phyloP scores from a whole-genome alignment of 768 basidiomycete species.

The Phlebiopsis flavidoalba region DNA sequence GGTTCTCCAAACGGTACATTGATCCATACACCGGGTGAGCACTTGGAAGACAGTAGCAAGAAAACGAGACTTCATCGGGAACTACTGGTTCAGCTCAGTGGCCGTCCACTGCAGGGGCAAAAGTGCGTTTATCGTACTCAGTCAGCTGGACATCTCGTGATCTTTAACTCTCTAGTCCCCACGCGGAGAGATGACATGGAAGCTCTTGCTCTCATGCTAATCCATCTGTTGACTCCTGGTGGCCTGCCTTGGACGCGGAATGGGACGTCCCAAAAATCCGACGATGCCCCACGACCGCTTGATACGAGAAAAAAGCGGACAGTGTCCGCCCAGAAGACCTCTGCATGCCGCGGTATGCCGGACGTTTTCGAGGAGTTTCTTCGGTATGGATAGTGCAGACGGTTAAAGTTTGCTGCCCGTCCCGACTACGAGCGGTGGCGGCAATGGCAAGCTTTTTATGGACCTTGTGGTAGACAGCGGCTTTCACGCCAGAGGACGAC shows the following conservation, averaged over 20 bases:
- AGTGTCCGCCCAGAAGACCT: constrained; percentile 60
- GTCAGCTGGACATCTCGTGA: not conserved
- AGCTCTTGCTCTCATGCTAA: constrained; percentile 72
- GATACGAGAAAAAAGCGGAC: constrained; percentile 58
- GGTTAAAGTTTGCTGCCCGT: constrained; percentile 59
- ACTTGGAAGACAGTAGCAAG: constrained; percentile 63
- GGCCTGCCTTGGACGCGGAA: constrained; percentile 77
- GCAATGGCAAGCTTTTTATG: constrained; percentile 53
- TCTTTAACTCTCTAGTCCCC: constrained; percentile 43
- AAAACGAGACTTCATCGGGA: constrained; percentile 77
- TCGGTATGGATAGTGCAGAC: constrained; percentile 63
- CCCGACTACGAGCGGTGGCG: constrained; percentile 68
- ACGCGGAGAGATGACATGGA: constrained; percentile 78
- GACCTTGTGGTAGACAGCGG: constrained; percentile 58
- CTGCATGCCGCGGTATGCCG: constrained; percentile 64
- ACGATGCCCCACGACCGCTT: constrained; percentile 56
- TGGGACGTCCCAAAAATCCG: constrained; percentile 72
- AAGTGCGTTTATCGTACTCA: constrained; percentile 34
- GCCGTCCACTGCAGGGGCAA: constrained; percentile 73
- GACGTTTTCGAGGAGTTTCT: constrained; percentile 74
- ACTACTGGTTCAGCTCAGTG: constrained; percentile 81
- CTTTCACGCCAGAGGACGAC: constrained; percentile 48
- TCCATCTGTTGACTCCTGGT: constrained; percentile 72
- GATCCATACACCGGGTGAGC: constrained; percentile 58
- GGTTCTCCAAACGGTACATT: constrained; percentile 76